Evolutionary conservation across 164 flowering plant genomes (phyloP).

Genomic region (Buxus sempervirens): DNA sequence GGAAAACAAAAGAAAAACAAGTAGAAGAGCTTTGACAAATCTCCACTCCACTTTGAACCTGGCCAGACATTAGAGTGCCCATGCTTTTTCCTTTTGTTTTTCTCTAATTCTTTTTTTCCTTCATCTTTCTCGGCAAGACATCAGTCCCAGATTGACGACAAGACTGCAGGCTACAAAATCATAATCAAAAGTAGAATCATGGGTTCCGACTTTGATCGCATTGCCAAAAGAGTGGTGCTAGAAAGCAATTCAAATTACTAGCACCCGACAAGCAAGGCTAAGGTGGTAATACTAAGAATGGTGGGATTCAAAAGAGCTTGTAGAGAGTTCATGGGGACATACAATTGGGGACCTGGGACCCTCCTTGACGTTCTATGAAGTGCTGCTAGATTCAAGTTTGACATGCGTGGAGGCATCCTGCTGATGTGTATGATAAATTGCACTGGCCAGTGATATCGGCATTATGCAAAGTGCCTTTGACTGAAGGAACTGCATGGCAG

Average conservation of each 20-base stretch:
- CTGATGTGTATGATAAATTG: constrained; percentile 53
- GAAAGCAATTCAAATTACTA: constrained; percentile 7
- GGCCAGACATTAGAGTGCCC: constrained; percentile 31
- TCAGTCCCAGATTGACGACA: constrained; percentile 49
- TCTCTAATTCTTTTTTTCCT: not conserved
- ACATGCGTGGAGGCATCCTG: constrained; percentile 35
- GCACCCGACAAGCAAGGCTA: not conserved
- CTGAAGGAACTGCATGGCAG: constrained; percentile 85
- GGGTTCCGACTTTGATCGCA: constrained; percentile 78
- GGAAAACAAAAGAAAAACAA: constrained; percentile 31
- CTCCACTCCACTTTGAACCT: constrained; percentile 34
- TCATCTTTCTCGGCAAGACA: constrained; percentile 30
- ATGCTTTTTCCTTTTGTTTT: no score
- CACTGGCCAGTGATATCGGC: constrained; percentile 76
- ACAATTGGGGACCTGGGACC: constrained; percentile 2
- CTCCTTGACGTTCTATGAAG: no score
- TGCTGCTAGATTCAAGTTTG: constrained; percentile 57
- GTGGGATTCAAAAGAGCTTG: not conserved
- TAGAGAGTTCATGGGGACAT: constrained; percentile 20
- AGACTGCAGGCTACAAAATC: constrained; percentile 25
- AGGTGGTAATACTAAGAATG: not conserved
- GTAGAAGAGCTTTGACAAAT: constrained; percentile 48
- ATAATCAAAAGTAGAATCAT: constrained; percentile 31
- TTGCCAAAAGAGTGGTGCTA: constrained; percentile 13
- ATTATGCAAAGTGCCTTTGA: constrained; percentile 81